Evolutionary conservation across 768 basidiomycete species (phyloP).

Genomic region (Tulasnella calospora): DNA sequence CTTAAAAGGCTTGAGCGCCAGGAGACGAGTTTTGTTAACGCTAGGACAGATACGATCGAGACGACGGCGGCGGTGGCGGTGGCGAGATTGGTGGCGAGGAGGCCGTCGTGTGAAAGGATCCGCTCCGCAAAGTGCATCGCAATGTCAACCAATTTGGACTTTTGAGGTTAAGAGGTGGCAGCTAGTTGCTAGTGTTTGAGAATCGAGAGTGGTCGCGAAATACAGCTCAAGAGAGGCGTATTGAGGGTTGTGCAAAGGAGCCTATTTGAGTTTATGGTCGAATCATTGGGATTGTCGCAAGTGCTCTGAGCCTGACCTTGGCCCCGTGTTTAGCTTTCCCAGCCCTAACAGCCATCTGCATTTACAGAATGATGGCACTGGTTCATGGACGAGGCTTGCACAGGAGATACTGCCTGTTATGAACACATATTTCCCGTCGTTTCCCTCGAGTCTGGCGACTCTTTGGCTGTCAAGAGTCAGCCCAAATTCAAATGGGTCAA

Average conservation of each 20-base stretch:
- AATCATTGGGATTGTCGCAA: neutral
- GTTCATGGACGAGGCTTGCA: neutral
- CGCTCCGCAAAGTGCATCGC: neutral
- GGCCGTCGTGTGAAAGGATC: constrained; percentile 5
- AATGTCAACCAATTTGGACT: neutral
- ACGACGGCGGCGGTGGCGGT: neutral
- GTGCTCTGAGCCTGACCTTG: neutral
- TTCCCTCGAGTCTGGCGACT: neutral
- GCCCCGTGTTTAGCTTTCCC: constrained; percentile 7
- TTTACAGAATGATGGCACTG: neutral
- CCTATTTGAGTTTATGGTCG: neutral
- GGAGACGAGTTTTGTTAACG: neutral
- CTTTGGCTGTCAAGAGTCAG: neutral
- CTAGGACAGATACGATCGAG: neutral
- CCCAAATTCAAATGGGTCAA: neutral
- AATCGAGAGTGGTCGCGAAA: neutral
- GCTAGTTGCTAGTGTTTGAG: neutral
- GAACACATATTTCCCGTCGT: neutral
- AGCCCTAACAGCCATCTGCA: neutral
- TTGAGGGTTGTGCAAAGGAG: neutral
- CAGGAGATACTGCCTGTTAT: neutral
- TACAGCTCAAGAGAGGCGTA: neutral
- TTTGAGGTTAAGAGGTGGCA: neutral
- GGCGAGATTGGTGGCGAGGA: neutral
- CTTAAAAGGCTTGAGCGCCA: neutral